phyloP scores from a whole-genome alignment of 345 rosid species.

The Linum lewisii region DNA sequence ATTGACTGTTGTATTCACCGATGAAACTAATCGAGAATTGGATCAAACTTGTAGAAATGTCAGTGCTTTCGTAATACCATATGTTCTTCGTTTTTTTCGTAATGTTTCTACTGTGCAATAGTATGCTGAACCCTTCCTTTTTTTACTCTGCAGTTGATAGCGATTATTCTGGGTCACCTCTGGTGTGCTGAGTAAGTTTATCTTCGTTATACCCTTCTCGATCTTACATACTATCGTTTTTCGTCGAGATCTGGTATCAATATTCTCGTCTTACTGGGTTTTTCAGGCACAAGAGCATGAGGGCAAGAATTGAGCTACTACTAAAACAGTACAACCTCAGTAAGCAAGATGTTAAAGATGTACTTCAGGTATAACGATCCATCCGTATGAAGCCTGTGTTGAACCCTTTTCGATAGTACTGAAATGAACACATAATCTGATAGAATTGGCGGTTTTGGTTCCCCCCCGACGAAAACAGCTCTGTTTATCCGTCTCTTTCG shows the following conservation, averaged over 20 bases:
- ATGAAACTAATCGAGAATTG: too few species aligned
- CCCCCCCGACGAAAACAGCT: too few species aligned
- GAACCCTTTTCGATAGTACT: not conserved
- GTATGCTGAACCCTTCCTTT: too few species aligned
- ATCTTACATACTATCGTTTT: not conserved
- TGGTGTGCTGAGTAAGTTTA: constrained; percentile 94
- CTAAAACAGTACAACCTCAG: constrained; percentile 88
- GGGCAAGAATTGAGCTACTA: constrained; percentile 73
- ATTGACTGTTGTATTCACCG: too few species aligned
- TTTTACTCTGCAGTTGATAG: constrained; percentile 55
- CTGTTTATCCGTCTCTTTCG: too few species aligned
- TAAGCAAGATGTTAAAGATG: constrained; percentile 55
- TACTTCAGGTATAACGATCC: constrained; percentile 93
- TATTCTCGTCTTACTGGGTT: not conserved
- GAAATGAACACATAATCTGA: too few species aligned
- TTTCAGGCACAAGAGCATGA: constrained; percentile 62
- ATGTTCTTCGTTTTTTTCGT: constrained; percentile 1
- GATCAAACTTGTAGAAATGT: too few species aligned
- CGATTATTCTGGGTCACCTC: constrained; percentile 79
- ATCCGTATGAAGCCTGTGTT: too few species aligned
- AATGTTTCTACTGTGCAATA: too few species aligned
- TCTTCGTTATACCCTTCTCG: not conserved
- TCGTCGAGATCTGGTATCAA: not conserved
- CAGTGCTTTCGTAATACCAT: too few species aligned
- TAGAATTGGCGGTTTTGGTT: too few species aligned